A percentile compares a stretch with the other conserved stretches of the same genome.
These are phyloP conservation scores for Diplodia sapinea DNA, from an alignment of 2,329 filamentous ascomycete genomes.

Conservation along the genomic window DNA sequence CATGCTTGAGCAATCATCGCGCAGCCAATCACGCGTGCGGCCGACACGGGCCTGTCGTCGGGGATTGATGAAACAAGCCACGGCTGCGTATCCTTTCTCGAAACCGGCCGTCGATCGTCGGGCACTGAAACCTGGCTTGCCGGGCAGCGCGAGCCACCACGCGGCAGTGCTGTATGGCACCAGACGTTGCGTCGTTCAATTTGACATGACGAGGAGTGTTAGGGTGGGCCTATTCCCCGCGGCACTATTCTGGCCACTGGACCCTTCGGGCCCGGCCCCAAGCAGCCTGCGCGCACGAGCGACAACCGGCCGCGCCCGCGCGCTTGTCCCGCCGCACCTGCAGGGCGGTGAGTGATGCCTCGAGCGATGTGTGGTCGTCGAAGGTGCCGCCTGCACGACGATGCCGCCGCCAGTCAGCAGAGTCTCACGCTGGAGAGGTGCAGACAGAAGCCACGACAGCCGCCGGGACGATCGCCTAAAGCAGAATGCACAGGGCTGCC, in stretches of 20 bases:
- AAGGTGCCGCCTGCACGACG: not conserved
- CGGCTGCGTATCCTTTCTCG: conserved; percentile 23
- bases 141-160: conserved; percentile 25
- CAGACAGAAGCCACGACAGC: not conserved
- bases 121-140: conserved; percentile 20
- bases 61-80: conserved; percentile 28
- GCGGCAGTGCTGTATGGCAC: conserved; percentile 23
- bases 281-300: not conserved
- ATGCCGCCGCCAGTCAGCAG: not conserved
- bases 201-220: conserved; percentile 12
- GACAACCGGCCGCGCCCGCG: not conserved
- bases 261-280: not conserved
- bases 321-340: not conserved
- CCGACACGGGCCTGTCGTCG: conserved; percentile 15
- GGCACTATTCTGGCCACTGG: conserved; percentile 2
- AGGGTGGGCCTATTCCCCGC: conserved; percentile 23
- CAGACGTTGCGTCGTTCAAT: conserved; percentile 9
- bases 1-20: conserved; percentile 19
- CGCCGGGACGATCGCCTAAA: not conserved
- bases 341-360: not conserved
- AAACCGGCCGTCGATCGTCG: conserved; percentile 16
- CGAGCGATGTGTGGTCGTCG: not conserved
- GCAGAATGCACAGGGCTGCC: not conserved
- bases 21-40: conserved; percentile 16
- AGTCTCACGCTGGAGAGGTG: not conserved